phyloP scores from a whole-genome alignment of 768 basidiomycete species.

The Kwoniella dejecticola region DNA sequence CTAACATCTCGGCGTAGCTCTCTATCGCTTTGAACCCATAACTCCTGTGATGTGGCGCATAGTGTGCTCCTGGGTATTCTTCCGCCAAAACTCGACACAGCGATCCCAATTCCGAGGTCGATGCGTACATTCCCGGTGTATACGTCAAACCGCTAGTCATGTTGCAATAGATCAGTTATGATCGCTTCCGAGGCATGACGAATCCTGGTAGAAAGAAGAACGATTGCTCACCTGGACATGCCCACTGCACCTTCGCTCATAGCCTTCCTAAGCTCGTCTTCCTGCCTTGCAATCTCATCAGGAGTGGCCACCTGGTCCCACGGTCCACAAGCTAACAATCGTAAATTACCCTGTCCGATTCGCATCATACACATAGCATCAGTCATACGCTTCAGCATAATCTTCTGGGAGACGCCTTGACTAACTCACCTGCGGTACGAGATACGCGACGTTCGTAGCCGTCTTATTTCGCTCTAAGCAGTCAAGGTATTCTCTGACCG shows the following conservation, averaged over 20 bases:
- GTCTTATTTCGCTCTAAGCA: constrained; percentile 47
- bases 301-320: constrained; percentile 35
- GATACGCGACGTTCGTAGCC: constrained; percentile 49
- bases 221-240: constrained; percentile 48
- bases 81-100: constrained; percentile 37
- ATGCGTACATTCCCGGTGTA: constrained; percentile 55
- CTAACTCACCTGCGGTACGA: constrained; percentile 47
- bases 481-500: constrained; percentile 42
- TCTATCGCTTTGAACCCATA: constrained; percentile 48
- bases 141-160: constrained; percentile 46
- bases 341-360: constrained; percentile 53
- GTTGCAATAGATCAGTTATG: too few relatives aligned
- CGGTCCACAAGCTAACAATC: constrained; percentile 49
- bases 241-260: constrained; percentile 52
- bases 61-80: constrained; percentile 47
- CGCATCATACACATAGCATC: too few relatives aligned
- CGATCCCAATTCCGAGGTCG: constrained; percentile 41
- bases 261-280: constrained; percentile 31
- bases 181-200: too few relatives aligned
- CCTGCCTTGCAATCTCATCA: constrained; percentile 41
- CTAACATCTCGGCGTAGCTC: constrained; percentile 50
- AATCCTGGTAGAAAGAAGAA: not conserved
- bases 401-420: not conserved
- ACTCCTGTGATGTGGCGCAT: constrained; percentile 52
- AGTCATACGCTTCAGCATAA: not conserved